phyloP scores from a whole-genome alignment of 176 grass and related monocot species.

The Avena atlantica region DNA sequence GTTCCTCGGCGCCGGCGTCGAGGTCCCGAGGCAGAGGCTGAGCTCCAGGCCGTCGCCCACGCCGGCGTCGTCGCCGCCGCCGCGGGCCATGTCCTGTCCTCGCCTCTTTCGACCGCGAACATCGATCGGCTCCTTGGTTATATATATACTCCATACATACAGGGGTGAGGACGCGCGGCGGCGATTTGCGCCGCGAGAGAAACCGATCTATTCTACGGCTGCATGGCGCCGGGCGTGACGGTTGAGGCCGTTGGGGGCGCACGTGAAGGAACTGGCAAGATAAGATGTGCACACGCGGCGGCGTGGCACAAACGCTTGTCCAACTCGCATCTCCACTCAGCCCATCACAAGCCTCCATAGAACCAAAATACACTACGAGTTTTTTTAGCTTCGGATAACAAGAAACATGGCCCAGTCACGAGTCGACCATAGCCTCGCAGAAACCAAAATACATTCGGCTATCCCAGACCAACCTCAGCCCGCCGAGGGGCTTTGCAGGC shows the following conservation, averaged over 20 bases:
- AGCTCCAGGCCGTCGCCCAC: conserved; percentile 16
- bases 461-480: too few relatives aligned
- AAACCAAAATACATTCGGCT: too few relatives aligned
- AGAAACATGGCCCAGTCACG: too few relatives aligned
- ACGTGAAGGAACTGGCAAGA: not conserved
- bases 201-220: not conserved
- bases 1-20: conserved; percentile 3
- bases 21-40: conserved; percentile 21
- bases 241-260: not conserved
- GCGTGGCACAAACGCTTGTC: not conserved
- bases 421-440: too few relatives aligned
- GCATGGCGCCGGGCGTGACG: not conserved
- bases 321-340: not conserved
- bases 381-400: too few relatives aligned
- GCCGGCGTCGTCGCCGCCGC: not conserved
- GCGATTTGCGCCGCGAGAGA: not conserved
- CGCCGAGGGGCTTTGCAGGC: too few relatives aligned
- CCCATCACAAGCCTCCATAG: too few relatives aligned
- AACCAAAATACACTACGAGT: too few relatives aligned
- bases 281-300: too few relatives aligned
- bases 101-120: conserved; percentile 2
- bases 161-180: not conserved
- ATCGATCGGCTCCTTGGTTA: not conserved
- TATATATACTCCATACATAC: not conserved
- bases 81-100: not conserved